Evolutionary conservation across 2,329 filamentous ascomycete genomes (phyloP).

Genomic region (Calonectria honghensis): DNA sequence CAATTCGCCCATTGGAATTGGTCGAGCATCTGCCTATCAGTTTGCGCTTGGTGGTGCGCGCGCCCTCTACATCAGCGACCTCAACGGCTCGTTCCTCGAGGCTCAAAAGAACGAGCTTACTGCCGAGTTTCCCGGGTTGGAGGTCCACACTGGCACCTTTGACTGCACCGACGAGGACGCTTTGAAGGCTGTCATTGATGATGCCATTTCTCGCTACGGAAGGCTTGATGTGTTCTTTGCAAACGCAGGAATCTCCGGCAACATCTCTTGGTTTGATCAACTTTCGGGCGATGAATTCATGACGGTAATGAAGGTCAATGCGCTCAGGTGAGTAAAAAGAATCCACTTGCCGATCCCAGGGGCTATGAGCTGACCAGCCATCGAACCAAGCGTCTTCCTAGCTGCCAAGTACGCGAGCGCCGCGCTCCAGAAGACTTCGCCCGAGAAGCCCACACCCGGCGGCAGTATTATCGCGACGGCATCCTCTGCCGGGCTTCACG

Average conservation of each 20-base stretch:
- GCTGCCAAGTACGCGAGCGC: neutral
- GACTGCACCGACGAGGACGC: slow-evolving; percentile 15
- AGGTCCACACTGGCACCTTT: slow-evolving; percentile 10
- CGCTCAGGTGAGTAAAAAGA: neutral
- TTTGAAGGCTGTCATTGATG: neutral
- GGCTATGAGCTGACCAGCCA: neutral
- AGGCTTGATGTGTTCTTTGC: slow-evolving; percentile 14
- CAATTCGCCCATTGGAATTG: slow-evolving; percentile 6
- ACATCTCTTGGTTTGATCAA: neutral
- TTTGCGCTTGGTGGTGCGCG: slow-evolving; percentile 4
- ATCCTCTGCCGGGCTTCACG: neutral
- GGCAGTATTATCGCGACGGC: slow-evolving; percentile 4
- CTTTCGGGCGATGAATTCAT: neutral
- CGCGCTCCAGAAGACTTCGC: neutral
- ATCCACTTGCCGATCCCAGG: neutral
- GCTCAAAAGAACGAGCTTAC: slow-evolving; percentile 2
- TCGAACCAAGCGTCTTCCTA: neutral
- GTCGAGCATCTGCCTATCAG: neutral
- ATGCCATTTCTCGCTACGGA: neutral
- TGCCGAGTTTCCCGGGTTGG: neutral
- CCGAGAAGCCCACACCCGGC: neutral
- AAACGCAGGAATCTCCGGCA: slow-evolving; percentile 8
- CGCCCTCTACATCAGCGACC: neutral
- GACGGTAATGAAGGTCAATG: slow-evolving; percentile 2
- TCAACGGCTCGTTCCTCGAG: neutral